Base-by-base conservation (phyloP, 2,329 filamentous ascomycete species). In the Leptographium wingfieldii region DNA sequence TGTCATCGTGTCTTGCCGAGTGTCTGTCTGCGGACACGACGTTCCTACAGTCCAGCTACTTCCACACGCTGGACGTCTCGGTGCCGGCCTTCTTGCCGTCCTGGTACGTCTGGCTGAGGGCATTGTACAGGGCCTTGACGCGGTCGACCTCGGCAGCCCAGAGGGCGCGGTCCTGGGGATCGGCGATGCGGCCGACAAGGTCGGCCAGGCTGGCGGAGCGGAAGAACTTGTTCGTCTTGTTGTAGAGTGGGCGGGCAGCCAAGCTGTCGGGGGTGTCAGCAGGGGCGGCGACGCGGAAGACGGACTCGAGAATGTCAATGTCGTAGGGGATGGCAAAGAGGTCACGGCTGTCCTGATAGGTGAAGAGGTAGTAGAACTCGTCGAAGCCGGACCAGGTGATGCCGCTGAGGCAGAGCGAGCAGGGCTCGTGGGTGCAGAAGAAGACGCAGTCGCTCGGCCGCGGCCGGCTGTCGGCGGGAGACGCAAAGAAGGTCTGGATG, bases 371-470 rank as follows among this genome's bases (percentile, higher is more conserved):
- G 67, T 80, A 82, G 60, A 83, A 72, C 67, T 79, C 75, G 61
- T 72, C 73, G 69, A 83, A 83, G 1, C 80, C 80, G 11, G 77
- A 76, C 80, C 80, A 83, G 2, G 80, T 73, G 62, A 83, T 82
- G 16, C 77, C 80, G 63, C 77, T 81, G 11, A 83, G 70, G 61
- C 80, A 83, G 2, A 83, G 72, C 52, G 76, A 80, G 71, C 80
- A 83, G 1, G 80, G 80, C 69, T 83, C 80, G 66, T 83, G 80
- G 0, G 80, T 82, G 5, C 79, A 77, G 61, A 83, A 75, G 71
- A 83, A 83, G 66, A 83, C 66, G 70, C 80, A 82, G 65, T 80
- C 77, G 10, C 69, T 68, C 12, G 70, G 65, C 43, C 67, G 61
- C 3, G 75, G 65, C 2, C 69, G 63, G 35, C 53, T 60, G 55